Evolutionary conservation across 2,329 filamentous ascomycete species (phyloP).

Genomic region (Cladosporium colombiae): DNA sequence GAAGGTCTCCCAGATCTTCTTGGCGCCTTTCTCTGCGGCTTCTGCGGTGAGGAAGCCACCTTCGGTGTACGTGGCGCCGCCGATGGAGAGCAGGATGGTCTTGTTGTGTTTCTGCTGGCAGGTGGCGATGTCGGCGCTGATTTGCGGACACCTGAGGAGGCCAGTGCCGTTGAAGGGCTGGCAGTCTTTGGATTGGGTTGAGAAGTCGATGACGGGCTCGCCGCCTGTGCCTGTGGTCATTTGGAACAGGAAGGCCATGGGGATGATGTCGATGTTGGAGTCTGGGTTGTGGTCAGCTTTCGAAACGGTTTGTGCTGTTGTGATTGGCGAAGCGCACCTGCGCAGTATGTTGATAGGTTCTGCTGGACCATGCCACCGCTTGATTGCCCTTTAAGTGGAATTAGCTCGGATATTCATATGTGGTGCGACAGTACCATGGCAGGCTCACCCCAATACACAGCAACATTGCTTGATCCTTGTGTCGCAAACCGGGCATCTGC

Average conservation of each 20-base stretch:
- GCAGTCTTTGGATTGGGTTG: constrained; percentile 64
- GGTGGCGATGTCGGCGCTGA: constrained; percentile 56
- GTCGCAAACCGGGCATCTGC: constrained; percentile 8
- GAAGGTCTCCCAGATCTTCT: constrained; percentile 70
- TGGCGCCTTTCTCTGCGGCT: constrained; percentile 58
- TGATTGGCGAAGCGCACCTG: background rate
- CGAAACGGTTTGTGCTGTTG: background rate
- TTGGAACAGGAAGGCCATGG: constrained; percentile 61
- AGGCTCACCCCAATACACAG: constrained; percentile 65
- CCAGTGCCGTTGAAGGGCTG: constrained; percentile 59
- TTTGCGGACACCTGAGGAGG: constrained; percentile 62
- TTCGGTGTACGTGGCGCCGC: constrained; percentile 69
- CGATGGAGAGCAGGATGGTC: constrained; percentile 71
- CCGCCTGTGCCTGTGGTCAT: constrained; percentile 55
- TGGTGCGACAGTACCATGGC: constrained; percentile 22
- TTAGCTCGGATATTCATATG: constrained; percentile 7
- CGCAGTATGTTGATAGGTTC: constrained; percentile 16
- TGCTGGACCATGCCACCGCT: constrained; percentile 17
- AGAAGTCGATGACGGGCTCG: constrained; percentile 61
- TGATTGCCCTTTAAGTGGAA: background rate
- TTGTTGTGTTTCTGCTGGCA: constrained; percentile 67
- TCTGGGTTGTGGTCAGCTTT: constrained; percentile 43
- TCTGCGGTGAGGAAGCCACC: constrained; percentile 61
- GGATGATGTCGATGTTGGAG: constrained; percentile 58
- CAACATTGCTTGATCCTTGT: constrained; percentile 50